Conservation (phyloP, 805 yeast genomes). For the Kuraishia molischiana region DNA sequence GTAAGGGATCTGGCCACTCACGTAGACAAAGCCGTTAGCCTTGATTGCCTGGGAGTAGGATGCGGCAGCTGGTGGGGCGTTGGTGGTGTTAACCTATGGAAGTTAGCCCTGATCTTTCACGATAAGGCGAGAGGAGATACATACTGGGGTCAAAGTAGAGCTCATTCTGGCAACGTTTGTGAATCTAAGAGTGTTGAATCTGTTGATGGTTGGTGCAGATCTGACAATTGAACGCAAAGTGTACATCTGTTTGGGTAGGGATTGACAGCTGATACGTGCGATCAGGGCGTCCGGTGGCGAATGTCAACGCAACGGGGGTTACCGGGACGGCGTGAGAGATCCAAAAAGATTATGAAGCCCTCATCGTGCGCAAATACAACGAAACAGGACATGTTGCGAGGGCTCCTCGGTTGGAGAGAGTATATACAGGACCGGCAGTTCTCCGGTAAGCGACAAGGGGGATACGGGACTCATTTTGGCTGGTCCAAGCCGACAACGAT, state of each 20-base stretch:
- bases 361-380: too few species aligned
- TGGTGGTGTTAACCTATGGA: conserved; percentile 49
- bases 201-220: background rate
- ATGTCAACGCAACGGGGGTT: too few species aligned
- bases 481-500: conserved; percentile 30
- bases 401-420: too few species aligned
- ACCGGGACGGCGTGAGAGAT: too few species aligned
- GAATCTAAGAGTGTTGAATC: background rate
- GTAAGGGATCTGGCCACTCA: conserved; percentile 93
- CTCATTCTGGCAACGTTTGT: conserved; percentile 1
- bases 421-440: too few species aligned
- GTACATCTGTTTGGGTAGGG: too few species aligned
- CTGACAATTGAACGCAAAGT: background rate
- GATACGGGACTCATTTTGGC: too few species aligned
- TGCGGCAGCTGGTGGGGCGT: conserved; percentile 96
- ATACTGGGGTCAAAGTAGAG: conserved; percentile 1
- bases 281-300: too few species aligned
- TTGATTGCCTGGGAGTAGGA: conserved; percentile 94
- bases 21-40: conserved; percentile 81
- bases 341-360: too few species aligned
- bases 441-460: too few species aligned
- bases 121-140: background rate
- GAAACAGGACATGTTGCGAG: too few species aligned
- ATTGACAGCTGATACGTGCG: too few species aligned
- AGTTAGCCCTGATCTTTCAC: background rate